Percentiles rank a stretch among this genome's conserved stretches.
Conservation (phyloP, 495 filamentous ascomycete genomes). For the Penicillium daleae region DNA sequence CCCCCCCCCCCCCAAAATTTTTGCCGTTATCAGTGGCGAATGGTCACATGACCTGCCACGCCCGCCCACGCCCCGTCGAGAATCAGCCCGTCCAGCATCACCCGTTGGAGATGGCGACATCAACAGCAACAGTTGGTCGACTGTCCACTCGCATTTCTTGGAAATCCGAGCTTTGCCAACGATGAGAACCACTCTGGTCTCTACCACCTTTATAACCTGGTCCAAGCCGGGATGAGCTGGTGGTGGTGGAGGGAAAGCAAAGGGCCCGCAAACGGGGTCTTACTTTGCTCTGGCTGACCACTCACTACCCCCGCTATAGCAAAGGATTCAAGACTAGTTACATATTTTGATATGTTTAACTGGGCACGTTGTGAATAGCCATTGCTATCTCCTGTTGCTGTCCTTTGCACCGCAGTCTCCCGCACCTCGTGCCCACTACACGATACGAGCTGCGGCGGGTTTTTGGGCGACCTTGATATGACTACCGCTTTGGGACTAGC, state of each 20-base stretch:
- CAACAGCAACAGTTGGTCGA: background rate
- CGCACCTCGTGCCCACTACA: background rate
- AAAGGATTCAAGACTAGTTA: background rate
- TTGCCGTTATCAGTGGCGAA: background rate
- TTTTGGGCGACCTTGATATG: constrained; percentile 20
- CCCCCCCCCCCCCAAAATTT: too few species aligned
- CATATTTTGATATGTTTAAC: background rate
- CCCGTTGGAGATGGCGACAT: background rate
- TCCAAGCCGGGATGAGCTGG: constrained; percentile 1
- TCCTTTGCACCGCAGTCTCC: background rate
- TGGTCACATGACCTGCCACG: constrained; percentile 1
- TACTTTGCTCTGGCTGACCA: constrained; percentile 8
- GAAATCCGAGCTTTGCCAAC: background rate
- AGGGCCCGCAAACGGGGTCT: constrained; percentile 11
- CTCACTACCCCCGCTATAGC: background rate
- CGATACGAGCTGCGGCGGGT: background rate
- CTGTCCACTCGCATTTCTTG: background rate
- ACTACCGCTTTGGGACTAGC: constrained; percentile 46
- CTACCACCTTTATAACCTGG: background rate
- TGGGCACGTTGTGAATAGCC: background rate
- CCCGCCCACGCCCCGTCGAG: background rate
- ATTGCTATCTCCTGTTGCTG: background rate
- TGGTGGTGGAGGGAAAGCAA: background rate
- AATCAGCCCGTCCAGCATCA: background rate
- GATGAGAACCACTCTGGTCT: background rate